Conservation (phyloP, 148 eudicot genomes). For the Linanthus parryae region DNA sequence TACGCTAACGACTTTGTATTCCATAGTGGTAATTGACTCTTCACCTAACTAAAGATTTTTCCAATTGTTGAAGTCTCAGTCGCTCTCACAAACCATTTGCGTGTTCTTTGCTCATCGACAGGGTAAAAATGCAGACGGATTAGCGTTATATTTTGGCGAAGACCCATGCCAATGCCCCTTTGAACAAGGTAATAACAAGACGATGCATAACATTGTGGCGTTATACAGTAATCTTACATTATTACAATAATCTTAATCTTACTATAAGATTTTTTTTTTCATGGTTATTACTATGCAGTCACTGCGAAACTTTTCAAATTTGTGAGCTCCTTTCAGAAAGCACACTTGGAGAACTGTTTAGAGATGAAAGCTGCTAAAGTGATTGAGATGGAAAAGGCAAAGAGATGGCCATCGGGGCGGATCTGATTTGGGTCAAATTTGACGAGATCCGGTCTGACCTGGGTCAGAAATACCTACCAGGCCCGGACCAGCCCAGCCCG, state of each 20-base stretch:
- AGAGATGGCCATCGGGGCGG: too few relatives aligned
- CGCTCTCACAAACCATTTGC: not conserved
- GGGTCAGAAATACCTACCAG: too few relatives aligned
- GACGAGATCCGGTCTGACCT: too few relatives aligned
- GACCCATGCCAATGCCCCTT: conserved; percentile 88
- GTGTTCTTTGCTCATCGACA: conserved; percentile 30
- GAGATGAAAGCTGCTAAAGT: conserved; percentile 86
- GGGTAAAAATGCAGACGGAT: conserved; percentile 92
- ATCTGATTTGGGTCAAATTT: too few relatives aligned
- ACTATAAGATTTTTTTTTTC: not conserved
- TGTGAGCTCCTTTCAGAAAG: conserved; percentile 66
- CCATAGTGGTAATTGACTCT: conserved; percentile 54
- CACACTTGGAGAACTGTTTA: conserved; percentile 71
- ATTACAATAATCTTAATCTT: not conserved
- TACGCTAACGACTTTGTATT: conserved; percentile 54
- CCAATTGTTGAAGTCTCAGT: not conserved
- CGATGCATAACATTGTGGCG: too few relatives aligned
- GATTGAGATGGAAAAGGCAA: conserved; percentile 65
- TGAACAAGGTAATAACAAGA: conserved; percentile 71
- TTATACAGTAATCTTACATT: not conserved
- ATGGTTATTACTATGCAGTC: conserved; percentile 41
- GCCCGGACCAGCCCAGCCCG: too few relatives aligned
- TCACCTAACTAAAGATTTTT: not conserved
- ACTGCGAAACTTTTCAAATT: conserved; percentile 72
- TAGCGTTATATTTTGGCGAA: conserved; percentile 85